phyloP scores from a whole-genome alignment of 495 filamentous ascomycete genomes.

The Podospora bellae-mahoneyi region DNA sequence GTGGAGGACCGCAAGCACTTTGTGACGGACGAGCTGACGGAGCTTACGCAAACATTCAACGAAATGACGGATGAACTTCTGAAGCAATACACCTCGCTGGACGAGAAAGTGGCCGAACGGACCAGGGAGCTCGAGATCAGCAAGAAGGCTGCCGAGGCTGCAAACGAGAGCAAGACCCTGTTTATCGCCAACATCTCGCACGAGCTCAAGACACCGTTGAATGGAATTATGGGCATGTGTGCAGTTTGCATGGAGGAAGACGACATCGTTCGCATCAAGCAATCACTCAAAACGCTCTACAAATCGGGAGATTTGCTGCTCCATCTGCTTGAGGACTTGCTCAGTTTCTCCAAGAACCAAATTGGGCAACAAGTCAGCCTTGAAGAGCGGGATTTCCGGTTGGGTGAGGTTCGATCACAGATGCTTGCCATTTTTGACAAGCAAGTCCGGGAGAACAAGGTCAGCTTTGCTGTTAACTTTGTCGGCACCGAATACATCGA shows the following conservation, averaged over 20 bases:
- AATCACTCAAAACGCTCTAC: constrained; percentile 79
- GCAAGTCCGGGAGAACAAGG: constrained; percentile 74
- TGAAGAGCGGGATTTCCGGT: constrained; percentile 79
- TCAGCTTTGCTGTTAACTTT: constrained; percentile 68
- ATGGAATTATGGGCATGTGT: constrained; percentile 91
- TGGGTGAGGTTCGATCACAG: constrained; percentile 76
- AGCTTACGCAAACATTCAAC: constrained; percentile 83
- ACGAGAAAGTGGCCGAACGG: constrained; percentile 77
- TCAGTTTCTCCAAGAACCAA: constrained; percentile 93
- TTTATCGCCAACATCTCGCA: constrained; percentile 97
- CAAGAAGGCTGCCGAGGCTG: constrained; percentile 86
- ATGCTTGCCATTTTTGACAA: constrained; percentile 82
- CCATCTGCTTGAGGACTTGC: constrained; percentile 82
- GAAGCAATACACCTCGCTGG: constrained; percentile 77
- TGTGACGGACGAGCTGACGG: constrained; percentile 82
- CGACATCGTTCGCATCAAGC: constrained; percentile 68
- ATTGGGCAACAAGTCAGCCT: constrained; percentile 73
- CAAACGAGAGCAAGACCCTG: constrained; percentile 90
- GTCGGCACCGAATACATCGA: constrained; percentile 48
- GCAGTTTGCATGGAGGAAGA: constrained; percentile 89
- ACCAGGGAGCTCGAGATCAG: constrained; percentile 82
- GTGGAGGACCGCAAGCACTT: constrained; percentile 71
- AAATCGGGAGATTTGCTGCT: constrained; percentile 85
- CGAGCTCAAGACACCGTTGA: constrained; percentile 87
- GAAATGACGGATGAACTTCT: constrained; percentile 89